These are phyloP conservation scores for Neoboletus subvelutipes DNA, from an alignment of 768 basidiomycete genomes.

Conservation along the genomic window DNA sequence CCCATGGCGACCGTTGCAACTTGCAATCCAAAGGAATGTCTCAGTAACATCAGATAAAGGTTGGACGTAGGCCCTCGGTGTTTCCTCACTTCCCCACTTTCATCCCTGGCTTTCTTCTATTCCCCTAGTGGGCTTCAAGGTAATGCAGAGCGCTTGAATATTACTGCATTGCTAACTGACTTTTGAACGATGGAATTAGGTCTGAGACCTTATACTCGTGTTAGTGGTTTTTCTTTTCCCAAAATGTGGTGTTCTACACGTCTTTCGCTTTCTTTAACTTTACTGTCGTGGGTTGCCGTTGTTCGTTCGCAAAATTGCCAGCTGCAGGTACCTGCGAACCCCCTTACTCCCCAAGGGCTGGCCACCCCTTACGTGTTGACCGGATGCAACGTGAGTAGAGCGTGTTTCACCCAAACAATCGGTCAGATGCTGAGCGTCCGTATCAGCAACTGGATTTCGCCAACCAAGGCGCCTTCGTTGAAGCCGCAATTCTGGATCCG, in stretches of 20 bases:
- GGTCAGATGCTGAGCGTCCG: background rate
- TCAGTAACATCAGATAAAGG: conserved; percentile 14
- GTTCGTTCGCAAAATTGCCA: conserved; percentile 25
- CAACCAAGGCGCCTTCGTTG: conserved; percentile 25
- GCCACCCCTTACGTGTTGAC: conserved; percentile 28
- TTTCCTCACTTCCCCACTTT: background rate
- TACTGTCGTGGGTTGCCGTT: conserved; percentile 13
- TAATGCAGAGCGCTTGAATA: background rate
- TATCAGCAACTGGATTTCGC: conserved; percentile 29
- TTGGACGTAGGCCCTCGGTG: background rate
- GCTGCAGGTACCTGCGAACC: conserved; percentile 19
- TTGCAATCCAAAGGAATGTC: background rate
- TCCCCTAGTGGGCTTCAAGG: conserved; percentile 16
- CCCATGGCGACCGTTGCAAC: conserved; percentile 16
- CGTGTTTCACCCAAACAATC: background rate
- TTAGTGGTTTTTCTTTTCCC: background rate
- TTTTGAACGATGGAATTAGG: conserved; percentile 4
- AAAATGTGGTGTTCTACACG: conserved; percentile 12
- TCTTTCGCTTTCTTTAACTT: conserved; percentile 12
- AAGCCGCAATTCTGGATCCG: conserved; percentile 31
- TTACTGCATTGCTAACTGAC: background rate
- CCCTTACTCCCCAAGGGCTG: conserved; percentile 28
- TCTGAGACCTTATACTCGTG: conserved; percentile 24
- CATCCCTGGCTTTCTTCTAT: background rate
- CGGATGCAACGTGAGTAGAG: conserved; percentile 25